phyloP scores from a whole-genome alignment of 441 rosid genomes.

The Jatropha multifida region DNA sequence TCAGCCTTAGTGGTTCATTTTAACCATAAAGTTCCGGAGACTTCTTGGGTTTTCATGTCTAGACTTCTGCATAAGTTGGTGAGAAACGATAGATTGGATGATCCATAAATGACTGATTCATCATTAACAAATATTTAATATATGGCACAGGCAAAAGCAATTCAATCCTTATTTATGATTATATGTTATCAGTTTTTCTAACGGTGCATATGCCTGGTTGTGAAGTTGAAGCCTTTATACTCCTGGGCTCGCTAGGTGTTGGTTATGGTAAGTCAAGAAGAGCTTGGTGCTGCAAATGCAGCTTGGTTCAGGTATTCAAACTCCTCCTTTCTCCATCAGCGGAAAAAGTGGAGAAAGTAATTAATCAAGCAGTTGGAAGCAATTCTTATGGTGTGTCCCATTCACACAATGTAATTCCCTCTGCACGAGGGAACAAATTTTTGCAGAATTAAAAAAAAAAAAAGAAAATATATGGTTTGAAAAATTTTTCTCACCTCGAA shows the following conservation, averaged over 20 bases:
- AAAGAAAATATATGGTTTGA: not conserved
- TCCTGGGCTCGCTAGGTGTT: too few species aligned
- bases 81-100: constrained; percentile 21
- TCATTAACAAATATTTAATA: not conserved
- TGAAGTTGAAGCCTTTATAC: not conserved
- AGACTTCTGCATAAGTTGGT: constrained; percentile 49
- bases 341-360: not conserved
- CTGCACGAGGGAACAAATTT: not conserved
- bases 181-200: not conserved
- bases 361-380: not conserved
- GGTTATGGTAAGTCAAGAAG: too few species aligned
- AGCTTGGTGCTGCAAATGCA: too few species aligned
- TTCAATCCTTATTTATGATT: too few species aligned
- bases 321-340: not conserved
- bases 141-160: not conserved
- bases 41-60: constrained; percentile 62
- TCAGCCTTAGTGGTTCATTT: constrained; percentile 52
- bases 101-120: constrained; percentile 4
- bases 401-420: not conserved
- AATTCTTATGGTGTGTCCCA: constrained; percentile 2
- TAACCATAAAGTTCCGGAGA: constrained; percentile 53
- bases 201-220: not conserved
- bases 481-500: not conserved
- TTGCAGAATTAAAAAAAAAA: not conserved
- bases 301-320: too few species aligned